Evolutionary conservation across 1,284 basidiomycete genomes (phyloP).

Genomic region (Cutaneotrichosporon arboriforme): DNA sequence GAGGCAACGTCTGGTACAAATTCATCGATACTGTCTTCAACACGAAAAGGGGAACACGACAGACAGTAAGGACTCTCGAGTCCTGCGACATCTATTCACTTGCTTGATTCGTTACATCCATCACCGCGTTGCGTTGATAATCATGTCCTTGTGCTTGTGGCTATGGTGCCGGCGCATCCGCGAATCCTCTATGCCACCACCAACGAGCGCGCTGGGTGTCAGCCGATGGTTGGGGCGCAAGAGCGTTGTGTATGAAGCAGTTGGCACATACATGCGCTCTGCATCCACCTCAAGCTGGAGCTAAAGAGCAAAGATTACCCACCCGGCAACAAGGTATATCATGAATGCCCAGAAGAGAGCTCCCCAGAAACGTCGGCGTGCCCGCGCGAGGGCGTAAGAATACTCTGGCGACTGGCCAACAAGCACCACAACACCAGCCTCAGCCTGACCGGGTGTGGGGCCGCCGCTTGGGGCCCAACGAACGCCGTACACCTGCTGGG

Average conservation of each 20-base stretch:
- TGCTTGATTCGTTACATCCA: too few species aligned
- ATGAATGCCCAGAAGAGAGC: conserved; percentile 42
- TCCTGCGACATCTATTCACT: too few species aligned
- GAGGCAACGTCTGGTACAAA: too few species aligned
- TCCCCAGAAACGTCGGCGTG: conserved; percentile 39
- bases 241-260: too few species aligned
- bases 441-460: not conserved
- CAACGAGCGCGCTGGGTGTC: conserved; percentile 5
- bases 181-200: conserved; percentile 6
- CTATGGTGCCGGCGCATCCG: not conserved
- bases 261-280: not conserved
- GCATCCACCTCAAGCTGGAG: too few species aligned
- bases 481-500: not conserved
- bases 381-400: conserved; percentile 26
- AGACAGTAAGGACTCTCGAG: too few species aligned
- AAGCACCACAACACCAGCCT: conserved; percentile 9
- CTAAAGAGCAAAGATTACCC: conserved; percentile 17
- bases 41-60: too few species aligned
- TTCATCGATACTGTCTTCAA: too few species aligned
- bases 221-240: too few species aligned
- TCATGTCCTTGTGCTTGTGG: conserved; percentile 2
- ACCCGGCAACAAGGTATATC: conserved; percentile 43
- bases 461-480: not conserved
- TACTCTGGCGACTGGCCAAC: conserved; percentile 7
- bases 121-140: too few species aligned